phyloP scores from a whole-genome alignment of 805 yeast genomes.

The Lipomyces orientalis region DNA sequence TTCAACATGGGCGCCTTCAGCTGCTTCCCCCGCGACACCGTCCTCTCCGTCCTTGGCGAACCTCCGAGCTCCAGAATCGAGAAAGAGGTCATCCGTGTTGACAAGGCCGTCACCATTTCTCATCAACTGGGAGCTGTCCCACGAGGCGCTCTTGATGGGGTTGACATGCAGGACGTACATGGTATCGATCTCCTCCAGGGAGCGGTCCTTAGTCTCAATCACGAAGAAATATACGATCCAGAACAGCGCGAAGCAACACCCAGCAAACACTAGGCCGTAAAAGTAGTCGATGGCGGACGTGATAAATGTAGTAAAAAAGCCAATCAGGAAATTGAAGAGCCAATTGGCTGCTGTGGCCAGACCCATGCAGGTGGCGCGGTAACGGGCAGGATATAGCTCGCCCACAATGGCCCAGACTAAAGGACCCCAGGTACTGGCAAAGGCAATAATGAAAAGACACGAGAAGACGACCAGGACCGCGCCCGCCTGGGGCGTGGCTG shows the following conservation, averaged over 20 bases:
- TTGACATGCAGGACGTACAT: constrained; percentile 45
- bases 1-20: not conserved
- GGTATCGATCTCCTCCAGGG: constrained; percentile 64
- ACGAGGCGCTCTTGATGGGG: constrained; percentile 11
- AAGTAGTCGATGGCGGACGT: constrained; percentile 59
- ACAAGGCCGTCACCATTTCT: constrained; percentile 4
- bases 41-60: constrained; percentile 2
- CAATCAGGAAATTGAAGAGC: constrained; percentile 63
- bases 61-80: not conserved
- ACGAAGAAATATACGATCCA: constrained; percentile 65
- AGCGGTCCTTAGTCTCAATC: constrained; percentile 65
- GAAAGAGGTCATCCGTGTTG: constrained; percentile 3
- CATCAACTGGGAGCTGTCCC: constrained; percentile 10
- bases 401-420: constrained; percentile 70
- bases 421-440: constrained; percentile 87
- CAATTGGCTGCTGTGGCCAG: constrained; percentile 63
- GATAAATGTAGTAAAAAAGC: constrained; percentile 63
- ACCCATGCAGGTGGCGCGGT: constrained; percentile 62
- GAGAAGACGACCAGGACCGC: constrained; percentile 59
- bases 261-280: constrained; percentile 56
- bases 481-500: constrained; percentile 34
- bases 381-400: constrained; percentile 71
- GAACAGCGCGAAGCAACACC: constrained; percentile 55
- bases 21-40: not conserved
- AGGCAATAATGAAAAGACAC: constrained; percentile 69